Evolutionary conservation across 2,329 filamentous ascomycete species (phyloP).

Genomic region (Clarireedia paspali): DNA sequence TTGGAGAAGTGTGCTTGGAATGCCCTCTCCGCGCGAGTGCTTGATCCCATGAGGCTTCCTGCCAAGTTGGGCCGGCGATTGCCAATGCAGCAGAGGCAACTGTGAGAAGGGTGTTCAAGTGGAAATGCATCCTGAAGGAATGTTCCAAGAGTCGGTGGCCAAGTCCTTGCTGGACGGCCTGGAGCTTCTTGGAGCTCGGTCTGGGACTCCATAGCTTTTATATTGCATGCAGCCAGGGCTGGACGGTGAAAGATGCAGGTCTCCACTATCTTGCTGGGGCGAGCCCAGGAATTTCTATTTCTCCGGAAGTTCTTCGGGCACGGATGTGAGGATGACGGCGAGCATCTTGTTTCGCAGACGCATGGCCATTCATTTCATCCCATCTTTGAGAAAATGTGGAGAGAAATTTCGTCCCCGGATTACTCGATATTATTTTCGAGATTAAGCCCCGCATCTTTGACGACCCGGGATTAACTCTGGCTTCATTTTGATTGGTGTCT

Average conservation of each 20-base stretch:
- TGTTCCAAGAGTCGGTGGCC: neutral
- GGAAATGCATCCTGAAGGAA: constrained; percentile 23
- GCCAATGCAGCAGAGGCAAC: constrained; percentile 18
- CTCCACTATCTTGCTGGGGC: neutral
- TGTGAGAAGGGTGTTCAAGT: constrained; percentile 16
- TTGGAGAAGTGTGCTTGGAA: constrained; percentile 19
- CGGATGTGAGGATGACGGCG: neutral
- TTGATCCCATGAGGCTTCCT: constrained; percentile 14
- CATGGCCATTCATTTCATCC: neutral
- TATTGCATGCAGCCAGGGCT: neutral
- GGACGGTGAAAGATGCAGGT: neutral
- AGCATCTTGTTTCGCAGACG: neutral
- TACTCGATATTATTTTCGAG: neutral
- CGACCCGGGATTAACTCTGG: neutral
- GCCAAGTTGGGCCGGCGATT: constrained; percentile 18
- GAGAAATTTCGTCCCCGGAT: neutral
- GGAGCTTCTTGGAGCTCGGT: neutral
- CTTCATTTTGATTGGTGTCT: neutral
- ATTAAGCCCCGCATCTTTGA: neutral
- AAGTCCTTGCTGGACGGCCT: neutral
- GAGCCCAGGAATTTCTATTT: neutral
- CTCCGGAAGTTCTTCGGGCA: neutral
- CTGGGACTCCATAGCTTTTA: constrained; percentile 1
- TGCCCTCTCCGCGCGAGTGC: constrained; percentile 6
- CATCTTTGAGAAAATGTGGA: neutral